Evolutionary conservation across 441 rosid genomes (phyloP).

Genomic region (Adansonia grandidieri): DNA sequence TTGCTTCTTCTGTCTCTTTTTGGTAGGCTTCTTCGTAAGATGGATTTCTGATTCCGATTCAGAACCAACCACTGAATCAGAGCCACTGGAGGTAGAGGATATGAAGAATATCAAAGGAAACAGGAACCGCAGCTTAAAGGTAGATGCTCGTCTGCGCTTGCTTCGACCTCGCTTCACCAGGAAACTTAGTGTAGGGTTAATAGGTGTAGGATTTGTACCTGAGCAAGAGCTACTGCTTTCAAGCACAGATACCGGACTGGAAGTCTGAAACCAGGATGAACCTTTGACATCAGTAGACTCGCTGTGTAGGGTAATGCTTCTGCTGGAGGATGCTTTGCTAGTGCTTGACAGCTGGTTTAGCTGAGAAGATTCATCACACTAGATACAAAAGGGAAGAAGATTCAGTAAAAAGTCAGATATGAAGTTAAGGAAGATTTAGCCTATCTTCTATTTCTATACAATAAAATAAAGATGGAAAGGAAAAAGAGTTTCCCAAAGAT

Average conservation of each 20-base stretch:
- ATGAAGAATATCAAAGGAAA: conserved; percentile 33
- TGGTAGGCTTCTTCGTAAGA: conserved; percentile 40
- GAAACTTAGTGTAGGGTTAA: conserved; percentile 40
- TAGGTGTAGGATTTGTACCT: conserved; percentile 42
- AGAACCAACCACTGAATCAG: conserved; percentile 29
- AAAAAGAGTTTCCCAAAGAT: neutral
- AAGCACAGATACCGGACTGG: conserved; percentile 81
- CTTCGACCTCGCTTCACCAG: conserved; percentile 80
- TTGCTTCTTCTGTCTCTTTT: conserved; percentile 53
- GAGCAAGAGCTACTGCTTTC: conserved; percentile 72
- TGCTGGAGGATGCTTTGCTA: conserved; percentile 44
- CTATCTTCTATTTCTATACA: neutral
- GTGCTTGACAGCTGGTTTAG: conserved; percentile 44
- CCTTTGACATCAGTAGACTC: conserved; percentile 48
- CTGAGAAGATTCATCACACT: conserved; percentile 45
- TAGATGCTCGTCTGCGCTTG: conserved; percentile 60
- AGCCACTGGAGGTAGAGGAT: conserved; percentile 29
- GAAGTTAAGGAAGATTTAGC: conserved; percentile 5
- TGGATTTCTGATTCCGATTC: conserved; percentile 44
- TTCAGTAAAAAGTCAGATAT: neutral
- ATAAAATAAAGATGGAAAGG: conserved; percentile 4
- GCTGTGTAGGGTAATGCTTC: conserved; percentile 31
- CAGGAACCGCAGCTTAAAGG: conserved; percentile 30
- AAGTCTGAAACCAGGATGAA: conserved; percentile 48
- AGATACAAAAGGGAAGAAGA: conserved; percentile 20